phyloP scores from a whole-genome alignment of 306 rosid species.

The Hippophae tibetana region DNA sequence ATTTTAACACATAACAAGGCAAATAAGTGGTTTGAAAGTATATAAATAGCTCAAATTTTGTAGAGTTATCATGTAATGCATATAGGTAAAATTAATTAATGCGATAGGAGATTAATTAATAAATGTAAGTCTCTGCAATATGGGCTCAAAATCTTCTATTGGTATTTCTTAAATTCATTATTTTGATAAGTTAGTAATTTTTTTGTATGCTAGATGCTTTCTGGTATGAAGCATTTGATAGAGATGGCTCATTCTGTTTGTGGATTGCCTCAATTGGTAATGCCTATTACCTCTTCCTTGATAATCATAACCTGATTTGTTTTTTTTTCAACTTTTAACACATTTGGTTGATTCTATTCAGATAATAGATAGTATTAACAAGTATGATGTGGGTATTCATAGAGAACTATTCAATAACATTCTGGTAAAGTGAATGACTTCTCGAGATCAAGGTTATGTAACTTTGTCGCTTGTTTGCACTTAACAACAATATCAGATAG shows the following conservation, averaged over 20 bases:
- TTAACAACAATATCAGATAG: no score
- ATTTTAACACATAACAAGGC: no score
- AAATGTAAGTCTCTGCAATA: no score
- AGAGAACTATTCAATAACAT: conserved; percentile 92
- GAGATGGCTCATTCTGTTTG: conserved; percentile 58
- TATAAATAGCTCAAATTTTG: no score
- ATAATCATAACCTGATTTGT: not conserved
- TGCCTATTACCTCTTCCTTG: conserved; percentile 3
- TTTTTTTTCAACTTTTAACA: not conserved
- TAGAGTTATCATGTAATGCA: no score
- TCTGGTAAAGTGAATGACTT: conserved; percentile 48
- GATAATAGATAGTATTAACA: conserved; percentile 93
- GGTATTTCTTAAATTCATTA: not conserved
- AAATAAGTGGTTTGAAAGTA: no score
- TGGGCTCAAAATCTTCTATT: conserved; percentile 1
- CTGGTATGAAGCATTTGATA: conserved; percentile 75
- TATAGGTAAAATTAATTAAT: no score
- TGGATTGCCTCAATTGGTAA: conserved; percentile 94
- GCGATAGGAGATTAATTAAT: no score
- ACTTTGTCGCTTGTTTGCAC: no score
- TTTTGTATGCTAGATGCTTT: conserved; percentile 54
- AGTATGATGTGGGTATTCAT: conserved; percentile 93
- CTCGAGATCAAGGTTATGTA: not conserved
- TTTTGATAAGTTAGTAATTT: not conserved
- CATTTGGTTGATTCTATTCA: conserved; percentile 14